These are phyloP conservation scores for Parascedosporium putredinis DNA, from an alignment of 2,329 filamentous ascomycete genomes.

Conservation along the genomic window DNA sequence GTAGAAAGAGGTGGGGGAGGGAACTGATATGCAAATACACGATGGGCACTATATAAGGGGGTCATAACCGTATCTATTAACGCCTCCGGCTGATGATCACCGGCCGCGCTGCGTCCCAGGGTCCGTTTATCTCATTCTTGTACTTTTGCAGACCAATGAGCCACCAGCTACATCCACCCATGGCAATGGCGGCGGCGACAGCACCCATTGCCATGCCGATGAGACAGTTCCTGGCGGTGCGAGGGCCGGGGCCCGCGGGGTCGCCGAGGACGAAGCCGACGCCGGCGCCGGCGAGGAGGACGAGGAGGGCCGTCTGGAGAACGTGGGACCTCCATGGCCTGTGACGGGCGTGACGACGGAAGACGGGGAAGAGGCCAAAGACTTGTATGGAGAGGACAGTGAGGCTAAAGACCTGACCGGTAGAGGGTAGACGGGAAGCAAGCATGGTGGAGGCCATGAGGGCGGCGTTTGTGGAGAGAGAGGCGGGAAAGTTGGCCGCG, in stretches of 20 bases:
- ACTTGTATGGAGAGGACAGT: conserved; percentile 96
- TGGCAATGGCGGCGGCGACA: conserved; percentile 63
- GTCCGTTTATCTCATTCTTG: conserved; percentile 97
- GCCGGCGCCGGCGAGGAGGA: conserved; percentile 69
- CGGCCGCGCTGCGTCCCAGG: conserved; percentile 92
- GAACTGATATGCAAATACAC: too few relatives aligned
- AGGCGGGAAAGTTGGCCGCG: conserved; percentile 56
- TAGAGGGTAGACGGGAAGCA: conserved; percentile 77
- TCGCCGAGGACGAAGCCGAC: conserved; percentile 53
- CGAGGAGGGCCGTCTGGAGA: conserved; percentile 61
- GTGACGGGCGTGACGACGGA: conserved; percentile 76
- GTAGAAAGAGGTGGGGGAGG: not conserved
- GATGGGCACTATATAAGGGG: too few relatives aligned
- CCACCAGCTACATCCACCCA: conserved; percentile 97
- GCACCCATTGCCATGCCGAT: conserved; percentile 68
- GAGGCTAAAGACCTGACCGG: conserved; percentile 87
- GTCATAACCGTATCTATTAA: too few relatives aligned
- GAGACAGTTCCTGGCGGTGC: conserved; percentile 38
- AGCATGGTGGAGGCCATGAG: conserved; percentile 94
- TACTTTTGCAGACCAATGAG: conserved; percentile 94
- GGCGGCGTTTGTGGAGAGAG: conserved; percentile 85
- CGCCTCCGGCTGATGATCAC: conserved; percentile 61
- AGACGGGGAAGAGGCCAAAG: conserved; percentile 95
- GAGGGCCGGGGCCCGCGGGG: conserved; percentile 16
- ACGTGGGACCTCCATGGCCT: conserved; percentile 76